Conservation (phyloP, 306 rosid species). For the Acacia melanoxylon region DNA sequence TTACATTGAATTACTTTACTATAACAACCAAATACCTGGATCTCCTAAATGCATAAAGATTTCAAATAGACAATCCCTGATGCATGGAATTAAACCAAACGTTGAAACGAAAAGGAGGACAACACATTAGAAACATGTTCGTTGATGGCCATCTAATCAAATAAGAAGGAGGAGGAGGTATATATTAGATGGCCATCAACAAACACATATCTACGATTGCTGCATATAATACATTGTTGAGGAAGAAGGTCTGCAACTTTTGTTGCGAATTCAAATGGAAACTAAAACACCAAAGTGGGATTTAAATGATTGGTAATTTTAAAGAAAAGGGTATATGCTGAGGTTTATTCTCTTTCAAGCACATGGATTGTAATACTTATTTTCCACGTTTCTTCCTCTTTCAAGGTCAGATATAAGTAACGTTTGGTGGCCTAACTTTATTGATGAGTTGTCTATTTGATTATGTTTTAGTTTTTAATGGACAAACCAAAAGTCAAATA, state of each 20-base stretch:
- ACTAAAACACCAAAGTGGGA: background rate
- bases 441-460: background rate
- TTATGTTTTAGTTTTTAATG: background rate
- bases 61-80: too few relatives aligned
- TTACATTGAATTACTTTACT: too few relatives aligned
- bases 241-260: background rate
- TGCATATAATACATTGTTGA: background rate
- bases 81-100: too few relatives aligned
- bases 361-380: background rate
- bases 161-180: background rate
- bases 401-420: background rate
- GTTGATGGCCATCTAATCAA: constrained; percentile 52
- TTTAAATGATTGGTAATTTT: background rate
- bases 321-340: background rate
- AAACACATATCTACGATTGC: constrained; percentile 24
- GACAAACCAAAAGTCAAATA: background rate
- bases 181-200: constrained; percentile 42
- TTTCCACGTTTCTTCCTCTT: background rate
- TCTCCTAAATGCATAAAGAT: too few relatives aligned
- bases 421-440: background rate
- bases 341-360: background rate
- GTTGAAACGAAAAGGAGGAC: background rate
- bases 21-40: too few relatives aligned
- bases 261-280: background rate
- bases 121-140: constrained; percentile 29